phyloP scores from a whole-genome alignment of 2,329 filamentous ascomycete species.

The Aspergillus fijiensis region DNA sequence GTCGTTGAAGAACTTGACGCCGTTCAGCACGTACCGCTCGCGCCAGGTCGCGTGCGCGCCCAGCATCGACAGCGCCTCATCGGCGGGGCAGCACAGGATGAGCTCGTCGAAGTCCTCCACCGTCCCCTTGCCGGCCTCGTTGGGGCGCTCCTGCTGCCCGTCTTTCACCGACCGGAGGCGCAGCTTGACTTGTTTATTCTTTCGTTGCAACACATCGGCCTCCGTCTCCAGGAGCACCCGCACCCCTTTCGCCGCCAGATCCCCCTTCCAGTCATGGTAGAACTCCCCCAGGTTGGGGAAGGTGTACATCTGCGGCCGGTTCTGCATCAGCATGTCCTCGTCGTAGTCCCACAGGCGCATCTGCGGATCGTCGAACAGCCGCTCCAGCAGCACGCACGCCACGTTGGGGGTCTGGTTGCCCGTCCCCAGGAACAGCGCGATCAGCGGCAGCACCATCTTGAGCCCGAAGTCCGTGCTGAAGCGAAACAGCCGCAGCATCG shows the following conservation, averaged over 20 bases:
- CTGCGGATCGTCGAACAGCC: slow-evolving; percentile 58
- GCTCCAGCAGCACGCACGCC: slow-evolving; percentile 64
- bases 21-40: slow-evolving; percentile 68
- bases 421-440: slow-evolving; percentile 71
- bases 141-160: not conserved
- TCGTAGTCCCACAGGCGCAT: slow-evolving; percentile 63
- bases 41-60: slow-evolving; percentile 54
- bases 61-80: slow-evolving; percentile 57
- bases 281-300: slow-evolving; percentile 61
- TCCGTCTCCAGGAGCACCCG: slow-evolving; percentile 48
- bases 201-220: slow-evolving; percentile 47
- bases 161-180: slow-evolving; percentile 18
- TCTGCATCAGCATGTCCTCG: slow-evolving; percentile 54
- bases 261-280: slow-evolving; percentile 56
- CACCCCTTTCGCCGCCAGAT: slow-evolving; percentile 55
- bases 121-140: slow-evolving; percentile 25
- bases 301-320: slow-evolving; percentile 58
- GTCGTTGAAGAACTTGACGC: slow-evolving; percentile 64
- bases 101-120: slow-evolving; percentile 57
- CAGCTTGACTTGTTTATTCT: slow-evolving; percentile 47
- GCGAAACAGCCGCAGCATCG: slow-evolving; percentile 65
- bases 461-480: slow-evolving; percentile 71
- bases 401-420: slow-evolving; percentile 74
- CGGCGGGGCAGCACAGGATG: slow-evolving; percentile 57
- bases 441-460: slow-evolving; percentile 68